Evolutionary conservation across 1,284 basidiomycete genomes (phyloP).

Genomic region (Ganoderma resinaceum): DNA sequence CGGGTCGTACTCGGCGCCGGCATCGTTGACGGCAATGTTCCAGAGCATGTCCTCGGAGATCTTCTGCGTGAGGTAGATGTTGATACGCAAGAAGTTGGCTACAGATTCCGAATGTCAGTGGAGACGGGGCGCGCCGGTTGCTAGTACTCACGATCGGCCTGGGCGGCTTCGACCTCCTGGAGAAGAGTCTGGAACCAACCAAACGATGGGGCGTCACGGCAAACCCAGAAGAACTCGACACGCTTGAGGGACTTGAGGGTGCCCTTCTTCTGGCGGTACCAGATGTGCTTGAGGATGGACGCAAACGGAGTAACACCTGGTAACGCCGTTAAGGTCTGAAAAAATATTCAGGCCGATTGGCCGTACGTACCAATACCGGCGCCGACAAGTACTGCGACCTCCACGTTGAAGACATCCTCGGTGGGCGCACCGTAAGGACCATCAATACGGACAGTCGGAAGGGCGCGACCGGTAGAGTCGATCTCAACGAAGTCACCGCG

Average conservation of each 20-base stretch:
- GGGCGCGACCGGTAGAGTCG: constrained; percentile 55
- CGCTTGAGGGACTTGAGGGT: constrained; percentile 79
- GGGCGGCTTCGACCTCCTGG: constrained; percentile 84
- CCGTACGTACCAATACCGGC: constrained; percentile 81
- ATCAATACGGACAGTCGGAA: constrained; percentile 84
- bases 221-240: constrained; percentile 93
- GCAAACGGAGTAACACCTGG: constrained; percentile 88
- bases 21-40: constrained; percentile 89
- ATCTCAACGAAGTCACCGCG: constrained; percentile 86
- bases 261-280: constrained; percentile 86
- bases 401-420: constrained; percentile 86
- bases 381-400: constrained; percentile 87
- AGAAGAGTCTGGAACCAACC: constrained; percentile 92
- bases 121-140: constrained; percentile 7
- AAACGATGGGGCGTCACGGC: constrained; percentile 87
- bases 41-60: constrained; percentile 86
- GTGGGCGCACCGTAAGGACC: constrained; percentile 90
- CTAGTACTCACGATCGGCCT: constrained; percentile 74
- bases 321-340: neutral
- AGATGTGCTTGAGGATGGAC: constrained; percentile 91
- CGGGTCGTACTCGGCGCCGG: constrained; percentile 83
- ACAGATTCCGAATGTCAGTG: constrained; percentile 17
- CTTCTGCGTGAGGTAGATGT: constrained; percentile 90
- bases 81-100: constrained; percentile 91
- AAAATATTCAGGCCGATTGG: neutral